Evolutionary conservation across 2,329 filamentous ascomycete species (phyloP), one percentile per base, ranked within the genome.

Genomic region (Onygenales sp.): DNA sequence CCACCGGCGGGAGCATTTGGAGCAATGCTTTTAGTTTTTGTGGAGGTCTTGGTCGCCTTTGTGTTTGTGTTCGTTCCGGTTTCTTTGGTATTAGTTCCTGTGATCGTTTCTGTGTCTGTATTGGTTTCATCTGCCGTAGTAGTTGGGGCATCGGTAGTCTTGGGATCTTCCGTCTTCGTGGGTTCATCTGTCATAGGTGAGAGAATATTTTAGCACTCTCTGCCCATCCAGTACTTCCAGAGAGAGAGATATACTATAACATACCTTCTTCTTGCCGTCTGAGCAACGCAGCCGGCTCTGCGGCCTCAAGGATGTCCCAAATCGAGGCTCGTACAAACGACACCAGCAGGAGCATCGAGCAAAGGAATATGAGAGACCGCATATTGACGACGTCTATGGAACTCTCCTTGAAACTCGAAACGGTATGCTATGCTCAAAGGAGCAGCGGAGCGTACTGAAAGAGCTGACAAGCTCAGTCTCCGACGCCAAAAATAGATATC

Each of bases 1-100:
- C 82, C 82, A 45, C 83, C 83, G 2, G 79, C 73, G 21, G 77
- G 78, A 13, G 77, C 65, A 53, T 78, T 74, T 49, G 78, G 67
- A 57, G 82, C 76, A 63, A 80, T 66, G 5, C 63, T 57, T 3
- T 67, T 64, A 27, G 61, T 61, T 46, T 59, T 64, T 17, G 59
- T 61, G n/a, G 55, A 57, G 9, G 57, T 52, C 43, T 59, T 63
- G 35, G 56, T 55, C 9, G 57, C 57, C 38, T 61, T 60, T 11
- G 59, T 61, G 46, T 63, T 63, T 13, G 57, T 62, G 17, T 58
- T 53, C 11, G 45, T 59, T 42, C 50, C 57, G 2, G 58, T 61
- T 35, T 58, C 44, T 5, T 52, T 21, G 7, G 60, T 61, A 1
- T 13, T 50, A 27, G 56, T 54, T 17, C 38, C 54, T 27, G 58